A percentile compares a stretch with the other conserved stretches of the same genome.
These are phyloP conservation scores for Fusarium burgessii DNA, from an alignment of 2,329 filamentous ascomycete genomes.

Conservation along the genomic window DNA sequence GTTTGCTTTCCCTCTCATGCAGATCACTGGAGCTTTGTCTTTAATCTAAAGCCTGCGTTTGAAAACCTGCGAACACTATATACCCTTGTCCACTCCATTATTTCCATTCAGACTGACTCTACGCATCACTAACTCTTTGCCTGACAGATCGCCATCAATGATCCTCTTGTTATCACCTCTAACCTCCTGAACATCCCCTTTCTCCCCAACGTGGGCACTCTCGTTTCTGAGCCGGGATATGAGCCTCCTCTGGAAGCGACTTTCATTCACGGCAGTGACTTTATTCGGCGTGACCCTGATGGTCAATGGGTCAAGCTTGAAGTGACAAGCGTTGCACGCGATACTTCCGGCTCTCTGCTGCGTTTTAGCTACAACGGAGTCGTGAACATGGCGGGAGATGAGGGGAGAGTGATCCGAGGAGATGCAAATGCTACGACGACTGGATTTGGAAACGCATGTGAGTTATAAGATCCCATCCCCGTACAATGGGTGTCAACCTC, in stretches of 20 bases:
- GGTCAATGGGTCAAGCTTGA: conserved; percentile 54
- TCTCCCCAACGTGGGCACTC: conserved; percentile 46
- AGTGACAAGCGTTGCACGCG: conserved; percentile 52
- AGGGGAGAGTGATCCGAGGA: conserved; percentile 51
- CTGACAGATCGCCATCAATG: conserved; percentile 51
- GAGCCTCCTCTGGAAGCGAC: conserved; percentile 52
- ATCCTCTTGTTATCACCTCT: conserved; percentile 49
- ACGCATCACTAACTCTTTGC: not conserved
- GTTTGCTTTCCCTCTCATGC: not conserved
- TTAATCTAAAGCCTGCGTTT: not conserved
- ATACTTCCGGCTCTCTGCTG: conserved; percentile 49
- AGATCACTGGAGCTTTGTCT: not conserved
- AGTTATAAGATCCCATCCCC: conserved; percentile 29
- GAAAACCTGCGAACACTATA: not conserved
- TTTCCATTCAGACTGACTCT: not conserved
- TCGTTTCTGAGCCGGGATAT: conserved; percentile 54
- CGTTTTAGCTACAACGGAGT: conserved; percentile 55
- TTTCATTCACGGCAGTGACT: conserved; percentile 56
- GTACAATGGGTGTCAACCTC: not conserved
- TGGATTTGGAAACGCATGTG: conserved; percentile 55
- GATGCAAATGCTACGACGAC: conserved; percentile 53
- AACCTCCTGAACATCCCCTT: conserved; percentile 53
- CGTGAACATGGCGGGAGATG: conserved; percentile 50
- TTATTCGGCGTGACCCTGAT: conserved; percentile 54
- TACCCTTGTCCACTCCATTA: not conserved